phyloP scores from a whole-genome alignment of 768 basidiomycete genomes.

The Collybia sp. region DNA sequence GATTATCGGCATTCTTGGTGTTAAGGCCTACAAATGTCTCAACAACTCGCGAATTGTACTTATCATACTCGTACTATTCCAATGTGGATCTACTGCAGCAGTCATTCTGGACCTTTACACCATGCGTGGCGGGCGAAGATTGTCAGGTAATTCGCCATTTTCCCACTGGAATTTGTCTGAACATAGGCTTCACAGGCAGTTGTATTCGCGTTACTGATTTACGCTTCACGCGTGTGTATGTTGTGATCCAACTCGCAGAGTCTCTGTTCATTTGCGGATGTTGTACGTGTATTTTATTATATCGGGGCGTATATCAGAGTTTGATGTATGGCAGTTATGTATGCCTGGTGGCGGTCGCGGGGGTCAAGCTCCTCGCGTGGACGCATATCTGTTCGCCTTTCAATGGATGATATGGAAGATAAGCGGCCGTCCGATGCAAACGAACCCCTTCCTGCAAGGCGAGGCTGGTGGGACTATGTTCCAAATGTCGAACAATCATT shows the following conservation, averaged over 20 bases:
- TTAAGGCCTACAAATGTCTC: slow-evolving; percentile 64
- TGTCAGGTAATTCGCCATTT: slow-evolving; percentile 35
- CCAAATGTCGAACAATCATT: slow-evolving; percentile 17
- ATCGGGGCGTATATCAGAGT: slow-evolving; percentile 1
- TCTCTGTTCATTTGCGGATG: slow-evolving; percentile 56
- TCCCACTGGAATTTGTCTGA: not conserved
- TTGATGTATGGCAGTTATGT: slow-evolving; percentile 36
- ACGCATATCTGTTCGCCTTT: slow-evolving; percentile 47
- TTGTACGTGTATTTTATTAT: slow-evolving; percentile 36
- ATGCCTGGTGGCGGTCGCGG: slow-evolving; percentile 50
- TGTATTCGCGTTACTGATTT: slow-evolving; percentile 35
- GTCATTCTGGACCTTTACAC: slow-evolving; percentile 36
- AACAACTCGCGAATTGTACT: slow-evolving; percentile 55
- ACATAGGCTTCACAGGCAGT: slow-evolving; percentile 30
- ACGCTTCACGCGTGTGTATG: slow-evolving; percentile 32
- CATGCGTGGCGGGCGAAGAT: slow-evolving; percentile 33
- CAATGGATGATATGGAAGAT: slow-evolving; percentile 34
- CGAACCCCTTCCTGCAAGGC: slow-evolving; percentile 19
- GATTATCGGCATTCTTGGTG: slow-evolving; percentile 60
- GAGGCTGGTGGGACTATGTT: slow-evolving; percentile 57
- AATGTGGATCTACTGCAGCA: slow-evolving; percentile 34
- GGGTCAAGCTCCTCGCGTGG: slow-evolving; percentile 47
- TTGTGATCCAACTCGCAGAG: slow-evolving; percentile 47
- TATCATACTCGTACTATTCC: slow-evolving; percentile 34
- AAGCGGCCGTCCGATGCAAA: slow-evolving; percentile 17